A percentile compares a stretch with the other conserved stretches of the same genome.
Conservation (phyloP, 2,329 filamentous ascomycete species). For the Didymellaceae sp. region DNA sequence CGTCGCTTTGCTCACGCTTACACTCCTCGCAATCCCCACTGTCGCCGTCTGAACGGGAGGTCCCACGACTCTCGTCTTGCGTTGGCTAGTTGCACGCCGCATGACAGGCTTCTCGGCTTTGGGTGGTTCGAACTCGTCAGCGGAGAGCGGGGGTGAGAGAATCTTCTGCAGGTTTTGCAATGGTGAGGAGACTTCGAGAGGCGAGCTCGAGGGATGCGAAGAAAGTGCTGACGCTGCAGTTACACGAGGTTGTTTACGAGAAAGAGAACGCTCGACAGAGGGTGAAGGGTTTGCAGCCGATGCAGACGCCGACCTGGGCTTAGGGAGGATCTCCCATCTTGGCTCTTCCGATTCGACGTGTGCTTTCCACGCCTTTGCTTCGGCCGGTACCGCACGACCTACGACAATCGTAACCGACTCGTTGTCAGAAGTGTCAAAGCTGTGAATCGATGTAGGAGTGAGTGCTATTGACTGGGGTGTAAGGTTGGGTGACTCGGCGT, state of each 20-base stretch:
- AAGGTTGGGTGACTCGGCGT: constrained; percentile 19
- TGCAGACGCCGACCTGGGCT: constrained; percentile 21
- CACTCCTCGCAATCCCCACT: constrained; percentile 42
- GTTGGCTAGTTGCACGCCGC: constrained; percentile 15
- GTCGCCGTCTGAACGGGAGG: constrained; percentile 26
- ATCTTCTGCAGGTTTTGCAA: constrained; percentile 28
- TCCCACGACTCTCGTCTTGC: constrained; percentile 9
- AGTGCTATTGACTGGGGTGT: constrained; percentile 25
- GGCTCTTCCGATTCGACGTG: constrained; percentile 37
- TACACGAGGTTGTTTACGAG: constrained; percentile 29
- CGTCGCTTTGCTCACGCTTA: constrained; percentile 41
- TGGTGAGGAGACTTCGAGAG: constrained; percentile 31
- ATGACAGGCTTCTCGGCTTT: constrained; percentile 22
- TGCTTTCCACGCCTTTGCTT: constrained; percentile 26
- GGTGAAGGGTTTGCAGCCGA: constrained; percentile 1
- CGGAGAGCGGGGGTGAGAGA: constrained; percentile 27
- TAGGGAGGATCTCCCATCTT: constrained; percentile 38
- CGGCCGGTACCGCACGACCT: constrained; percentile 20
- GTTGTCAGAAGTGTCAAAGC: constrained; percentile 38
- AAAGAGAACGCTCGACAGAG: constrained; percentile 8
- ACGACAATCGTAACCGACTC: constrained; percentile 39
- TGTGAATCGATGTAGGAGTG: constrained; percentile 35
- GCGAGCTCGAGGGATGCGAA: constrained; percentile 35
- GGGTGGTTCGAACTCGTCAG: constrained; percentile 6
- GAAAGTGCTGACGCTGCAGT: constrained; percentile 38